Evolutionary conservation across 768 basidiomycete genomes (phyloP), one percentile per base, ranked within the genome.

Genomic region (Amanita exitialis): DNA sequence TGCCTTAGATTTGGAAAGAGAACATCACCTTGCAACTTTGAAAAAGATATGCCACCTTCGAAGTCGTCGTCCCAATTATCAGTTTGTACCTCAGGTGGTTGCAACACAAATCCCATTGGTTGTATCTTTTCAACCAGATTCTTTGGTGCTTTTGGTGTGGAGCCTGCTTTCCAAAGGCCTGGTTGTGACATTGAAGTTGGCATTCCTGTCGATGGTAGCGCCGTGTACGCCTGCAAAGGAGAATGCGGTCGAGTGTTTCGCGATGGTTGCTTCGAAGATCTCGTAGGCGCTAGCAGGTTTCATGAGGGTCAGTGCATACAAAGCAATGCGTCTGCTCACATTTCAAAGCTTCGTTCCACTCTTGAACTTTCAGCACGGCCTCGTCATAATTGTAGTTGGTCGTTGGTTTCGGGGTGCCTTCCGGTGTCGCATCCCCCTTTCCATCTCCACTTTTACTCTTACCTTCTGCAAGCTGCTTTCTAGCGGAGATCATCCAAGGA

Each of bases 1-100:
- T 27, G 51, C 20, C 36, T 30, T 5, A 18, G 27, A 16, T 23
- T 23, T 13, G 32, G 7, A 39, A 34, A 13, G 2, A 53, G 35
- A 13, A 1, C 6, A 47, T 41, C 25, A 76, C 76, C 83, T 70
- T 86, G 86, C 27, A 94, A 64, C 65, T 93, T 95, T 6, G 84
- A 80, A 48, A 90, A 79, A 0, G 90, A 91, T 30, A 93, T 92
- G 1, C 86, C 91, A 57, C 90, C 91, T 62, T 93, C 91, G 57
- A 99, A 99, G 61, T 99, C 96, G 56, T 93, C 90, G 60, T 99
- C 96, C 96, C 96, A 99, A 56, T 93, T 95, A 62, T 96, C 93
- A 1, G 84, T 87, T 62, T 90, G 87, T 56, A 90, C 85, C 68
- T 93, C 87, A 15, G 85, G 86, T 20, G 79, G 76, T 53, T 81